Percentiles rank a stretch among this genome's conserved stretches.
phyloP scores from a whole-genome alignment of 371 early-diverging fungal genomes.

The Mucor piriformis region DNA sequence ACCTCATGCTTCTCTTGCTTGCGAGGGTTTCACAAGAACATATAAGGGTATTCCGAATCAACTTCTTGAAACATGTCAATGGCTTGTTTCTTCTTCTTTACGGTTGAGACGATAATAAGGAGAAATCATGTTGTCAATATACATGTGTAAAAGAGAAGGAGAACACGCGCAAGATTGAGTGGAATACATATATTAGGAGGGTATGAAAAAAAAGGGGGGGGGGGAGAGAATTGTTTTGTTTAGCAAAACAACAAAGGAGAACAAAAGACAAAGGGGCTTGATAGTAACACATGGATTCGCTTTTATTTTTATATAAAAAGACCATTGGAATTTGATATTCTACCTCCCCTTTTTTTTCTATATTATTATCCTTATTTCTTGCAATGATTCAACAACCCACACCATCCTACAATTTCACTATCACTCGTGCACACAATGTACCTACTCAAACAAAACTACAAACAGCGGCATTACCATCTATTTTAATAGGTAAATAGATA shows the following conservation, averaged over 20 bases:
- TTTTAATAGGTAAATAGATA: constrained; percentile 18
- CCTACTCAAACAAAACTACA: background rate
- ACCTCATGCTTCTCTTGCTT: constrained; percentile 7
- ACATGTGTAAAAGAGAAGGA: too few relatives aligned
- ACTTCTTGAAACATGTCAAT: constrained; percentile 12
- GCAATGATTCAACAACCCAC: constrained; percentile 28
- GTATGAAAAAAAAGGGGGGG: background rate
- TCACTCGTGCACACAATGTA: constrained; percentile 9
- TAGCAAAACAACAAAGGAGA: background rate
- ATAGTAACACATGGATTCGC: background rate
- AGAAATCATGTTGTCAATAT: background rate
- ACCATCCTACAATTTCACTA: constrained; percentile 16
- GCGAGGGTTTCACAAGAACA: constrained; percentile 8
- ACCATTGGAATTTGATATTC: background rate
- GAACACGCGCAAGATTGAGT: background rate
- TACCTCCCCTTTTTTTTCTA: background rate
- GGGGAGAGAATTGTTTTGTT: background rate
- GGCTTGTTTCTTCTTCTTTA: background rate
- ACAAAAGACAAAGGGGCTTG: background rate
- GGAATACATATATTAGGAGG: background rate
- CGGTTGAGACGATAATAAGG: constrained; percentile 11
- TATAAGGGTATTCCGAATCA: constrained; percentile 8
- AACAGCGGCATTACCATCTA: constrained; percentile 10
- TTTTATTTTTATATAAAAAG: constrained; percentile 1
- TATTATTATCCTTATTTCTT: background rate